phyloP scores from a whole-genome alignment of 257 asterid genomes.

The Solanum rostratum region DNA sequence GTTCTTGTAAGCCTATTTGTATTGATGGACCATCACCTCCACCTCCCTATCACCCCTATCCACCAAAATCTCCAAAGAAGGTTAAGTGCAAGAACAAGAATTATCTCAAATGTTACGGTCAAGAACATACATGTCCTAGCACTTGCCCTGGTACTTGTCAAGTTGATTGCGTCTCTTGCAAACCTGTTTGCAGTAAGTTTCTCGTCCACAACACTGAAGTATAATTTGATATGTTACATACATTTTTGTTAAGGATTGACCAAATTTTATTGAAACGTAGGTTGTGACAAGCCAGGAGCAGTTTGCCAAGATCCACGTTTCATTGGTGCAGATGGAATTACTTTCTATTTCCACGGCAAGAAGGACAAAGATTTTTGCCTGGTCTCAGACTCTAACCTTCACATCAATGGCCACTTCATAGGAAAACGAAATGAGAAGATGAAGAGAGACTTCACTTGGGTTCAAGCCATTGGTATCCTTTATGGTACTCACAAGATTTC shows the following conservation, averaged over 20 bases:
- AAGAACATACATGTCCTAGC: slow-evolving; percentile 30
- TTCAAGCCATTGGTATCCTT: slow-evolving; percentile 43
- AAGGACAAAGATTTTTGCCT: slow-evolving; percentile 43
- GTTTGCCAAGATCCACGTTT: slow-evolving; percentile 69
- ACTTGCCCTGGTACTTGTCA: slow-evolving; percentile 31
- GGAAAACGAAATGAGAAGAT: slow-evolving; percentile 29
- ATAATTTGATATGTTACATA: too few species aligned
- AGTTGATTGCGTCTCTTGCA: slow-evolving; percentile 48
- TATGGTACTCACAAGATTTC: slow-evolving; percentile 26
- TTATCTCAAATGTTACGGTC: slow-evolving; percentile 25
- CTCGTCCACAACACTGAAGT: too few species aligned
- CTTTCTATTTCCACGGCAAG: slow-evolving; percentile 65
- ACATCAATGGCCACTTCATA: slow-evolving; percentile 55
- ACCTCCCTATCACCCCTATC: not conserved
- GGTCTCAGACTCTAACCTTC: slow-evolving; percentile 42
- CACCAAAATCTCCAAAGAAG: slow-evolving; percentile 8
- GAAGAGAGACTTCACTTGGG: slow-evolving; percentile 60
- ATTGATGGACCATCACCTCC: not conserved
- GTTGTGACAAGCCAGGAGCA: slow-evolving; percentile 54
- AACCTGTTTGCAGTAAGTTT: slow-evolving; percentile 50
- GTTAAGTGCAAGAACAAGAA: slow-evolving; percentile 28
- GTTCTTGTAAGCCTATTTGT: slow-evolving; percentile 39
- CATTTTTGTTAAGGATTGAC: too few species aligned
- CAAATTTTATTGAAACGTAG: too few species aligned
- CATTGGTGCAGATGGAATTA: slow-evolving; percentile 61